These are phyloP conservation scores for Boletus edulis DNA, from an alignment of 768 basidiomycete species.

Conservation along the genomic window DNA sequence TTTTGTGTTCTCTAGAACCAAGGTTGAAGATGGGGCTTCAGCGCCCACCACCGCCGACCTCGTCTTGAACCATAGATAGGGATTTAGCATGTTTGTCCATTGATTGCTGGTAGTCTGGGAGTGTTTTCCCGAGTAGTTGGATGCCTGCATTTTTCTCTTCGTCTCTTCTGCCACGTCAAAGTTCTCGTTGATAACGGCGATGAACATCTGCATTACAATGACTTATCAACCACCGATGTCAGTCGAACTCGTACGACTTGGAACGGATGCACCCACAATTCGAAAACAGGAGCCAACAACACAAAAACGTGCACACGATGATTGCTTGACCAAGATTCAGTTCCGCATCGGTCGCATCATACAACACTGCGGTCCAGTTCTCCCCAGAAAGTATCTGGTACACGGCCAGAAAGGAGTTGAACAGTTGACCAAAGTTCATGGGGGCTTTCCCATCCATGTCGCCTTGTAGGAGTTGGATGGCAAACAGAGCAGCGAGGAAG, in stretches of 20 bases:
- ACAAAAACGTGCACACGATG: slow-evolving; percentile 68
- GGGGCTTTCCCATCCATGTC: slow-evolving; percentile 54
- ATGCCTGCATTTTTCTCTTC: slow-evolving; percentile 79
- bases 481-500: slow-evolving; percentile 79
- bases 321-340: slow-evolving; percentile 62
- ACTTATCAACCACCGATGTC: slow-evolving; percentile 43
- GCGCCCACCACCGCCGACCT: slow-evolving; percentile 72
- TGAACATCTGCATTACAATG: slow-evolving; percentile 92
- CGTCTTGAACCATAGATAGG: slow-evolving; percentile 80
- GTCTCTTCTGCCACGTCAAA: slow-evolving; percentile 90
- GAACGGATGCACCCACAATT: slow-evolving; percentile 60
- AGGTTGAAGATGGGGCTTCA: slow-evolving; percentile 65
- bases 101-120: slow-evolving; percentile 42
- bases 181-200: slow-evolving; percentile 96
- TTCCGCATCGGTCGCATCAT: slow-evolving; percentile 61
- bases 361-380: slow-evolving; percentile 85
- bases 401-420: slow-evolving; percentile 80
- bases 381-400: slow-evolving; percentile 93
- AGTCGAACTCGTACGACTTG: not conserved
- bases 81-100: slow-evolving; percentile 83
- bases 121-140: slow-evolving; percentile 60
- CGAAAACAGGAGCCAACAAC: slow-evolving; percentile 86
- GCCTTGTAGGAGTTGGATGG: slow-evolving; percentile 82
- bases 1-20: slow-evolving; percentile 80
- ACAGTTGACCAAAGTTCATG: slow-evolving; percentile 81